Conservation (phyloP, 2,329 filamentous ascomycete species). For the Penicillium verrucosum region DNA sequence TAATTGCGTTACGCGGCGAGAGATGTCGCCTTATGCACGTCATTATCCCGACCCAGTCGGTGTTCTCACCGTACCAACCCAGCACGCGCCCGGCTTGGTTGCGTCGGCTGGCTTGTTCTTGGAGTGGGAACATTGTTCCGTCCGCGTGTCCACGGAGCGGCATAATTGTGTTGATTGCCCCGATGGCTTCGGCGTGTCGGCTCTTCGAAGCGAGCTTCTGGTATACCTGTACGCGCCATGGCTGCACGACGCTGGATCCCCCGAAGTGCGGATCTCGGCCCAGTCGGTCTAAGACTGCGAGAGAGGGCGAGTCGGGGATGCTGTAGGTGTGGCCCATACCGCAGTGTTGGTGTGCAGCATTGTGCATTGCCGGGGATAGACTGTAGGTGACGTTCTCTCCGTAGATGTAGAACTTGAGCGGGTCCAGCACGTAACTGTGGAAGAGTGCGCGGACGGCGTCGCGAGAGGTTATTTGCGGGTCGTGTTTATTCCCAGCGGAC, state of each 20-base stretch:
- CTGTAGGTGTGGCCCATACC: conserved; percentile 42
- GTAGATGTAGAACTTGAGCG: conserved; percentile 43
- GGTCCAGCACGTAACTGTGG: conserved; percentile 42
- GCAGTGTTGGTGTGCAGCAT: conserved; percentile 40
- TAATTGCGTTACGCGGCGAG: conserved; percentile 52
- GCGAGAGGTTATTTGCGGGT: conserved; percentile 37
- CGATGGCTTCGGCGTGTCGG: conserved; percentile 45
- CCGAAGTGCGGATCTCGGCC: conserved; percentile 41
- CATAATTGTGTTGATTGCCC: conserved; percentile 46
- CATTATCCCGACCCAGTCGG: conserved; percentile 45
- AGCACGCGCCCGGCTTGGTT: conserved; percentile 42
- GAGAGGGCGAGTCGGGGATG: conserved; percentile 36
- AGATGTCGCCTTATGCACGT: conserved; percentile 42
- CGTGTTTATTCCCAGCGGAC: conserved; percentile 21
- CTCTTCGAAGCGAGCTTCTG: conserved; percentile 40
- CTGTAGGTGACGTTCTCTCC: conserved; percentile 43
- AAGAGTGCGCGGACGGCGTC: conserved; percentile 41
- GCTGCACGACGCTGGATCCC: conserved; percentile 44
- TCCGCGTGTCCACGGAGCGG: conserved; percentile 39
- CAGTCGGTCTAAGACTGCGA: conserved; percentile 38
- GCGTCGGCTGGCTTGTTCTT: conserved; percentile 41
- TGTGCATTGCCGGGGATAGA: conserved; percentile 45
- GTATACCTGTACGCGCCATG: conserved; percentile 42
- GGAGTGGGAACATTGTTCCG: conserved; percentile 36
- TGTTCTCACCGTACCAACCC: conserved; percentile 47